A percentile compares a stretch with the other conserved stretches of the same genome.
Evolutionary conservation across 208 protist genomes (phyloP).

Genomic region (Leishmania gerbilli): DNA sequence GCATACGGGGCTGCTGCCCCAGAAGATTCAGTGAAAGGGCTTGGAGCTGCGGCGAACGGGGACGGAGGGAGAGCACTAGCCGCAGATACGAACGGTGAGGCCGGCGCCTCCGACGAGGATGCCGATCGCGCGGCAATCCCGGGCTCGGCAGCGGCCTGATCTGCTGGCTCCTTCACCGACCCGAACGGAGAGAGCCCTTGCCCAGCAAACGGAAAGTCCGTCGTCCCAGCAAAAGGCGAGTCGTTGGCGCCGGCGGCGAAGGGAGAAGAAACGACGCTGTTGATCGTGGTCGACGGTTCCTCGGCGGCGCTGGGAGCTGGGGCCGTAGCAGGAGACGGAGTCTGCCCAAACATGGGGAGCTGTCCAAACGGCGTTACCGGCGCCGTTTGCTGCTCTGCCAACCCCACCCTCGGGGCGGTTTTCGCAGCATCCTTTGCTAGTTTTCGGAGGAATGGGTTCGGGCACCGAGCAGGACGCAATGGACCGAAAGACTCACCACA

Average conservation of each 20-base stretch:
- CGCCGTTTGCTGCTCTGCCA: constrained; percentile 40
- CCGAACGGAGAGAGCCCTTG: constrained; percentile 46
- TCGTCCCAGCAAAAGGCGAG: constrained; percentile 39
- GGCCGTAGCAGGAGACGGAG: constrained; percentile 14
- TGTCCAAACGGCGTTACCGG: constrained; percentile 80
- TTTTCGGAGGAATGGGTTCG: constrained; percentile 50
- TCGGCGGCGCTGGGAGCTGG: constrained; percentile 4
- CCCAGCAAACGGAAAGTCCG: constrained; percentile 43
- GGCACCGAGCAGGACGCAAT: constrained; percentile 42
- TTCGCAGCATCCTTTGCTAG: constrained; percentile 12
- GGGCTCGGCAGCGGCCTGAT: background rate
- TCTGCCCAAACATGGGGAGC: constrained; percentile 79
- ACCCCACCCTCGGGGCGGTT: constrained; percentile 15
- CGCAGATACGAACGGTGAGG: constrained; percentile 42
- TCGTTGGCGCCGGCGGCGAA: constrained; percentile 34
- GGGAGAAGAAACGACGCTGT: constrained; percentile 55
- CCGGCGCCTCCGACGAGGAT: background rate
- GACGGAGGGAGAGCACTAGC: constrained; percentile 18
- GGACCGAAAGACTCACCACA: constrained; percentile 43
- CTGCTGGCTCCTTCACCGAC: constrained; percentile 6
- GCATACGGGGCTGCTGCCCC: constrained; percentile 22
- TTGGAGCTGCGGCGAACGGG: constrained; percentile 37
- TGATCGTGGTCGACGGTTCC: background rate
- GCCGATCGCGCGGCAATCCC: background rate
- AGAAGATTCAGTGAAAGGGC: constrained; percentile 9